A percentile compares a stretch with the other conserved stretches of the same genome.
These are phyloP conservation scores for Orbilia oligospora DNA, from an alignment of 2,329 filamentous ascomycete genomes.

Conservation along the genomic window DNA sequence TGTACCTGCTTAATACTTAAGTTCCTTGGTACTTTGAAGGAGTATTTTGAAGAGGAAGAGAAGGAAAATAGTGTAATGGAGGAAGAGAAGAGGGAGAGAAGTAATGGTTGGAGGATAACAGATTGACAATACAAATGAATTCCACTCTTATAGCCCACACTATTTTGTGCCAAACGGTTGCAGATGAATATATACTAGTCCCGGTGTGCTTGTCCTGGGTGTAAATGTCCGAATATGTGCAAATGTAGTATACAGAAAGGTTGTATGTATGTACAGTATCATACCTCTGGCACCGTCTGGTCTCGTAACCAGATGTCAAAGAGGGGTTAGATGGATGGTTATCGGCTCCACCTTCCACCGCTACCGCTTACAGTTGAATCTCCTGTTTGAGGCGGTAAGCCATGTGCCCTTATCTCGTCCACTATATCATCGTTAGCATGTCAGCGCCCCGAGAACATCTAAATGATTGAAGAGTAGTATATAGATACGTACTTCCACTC, in stretches of 20 bases:
- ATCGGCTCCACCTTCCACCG: constrained; percentile 11
- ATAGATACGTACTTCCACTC: constrained; percentile 60
- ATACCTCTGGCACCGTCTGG: background rate
- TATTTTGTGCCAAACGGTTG: background rate
- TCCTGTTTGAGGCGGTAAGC: background rate
- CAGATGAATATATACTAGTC: background rate
- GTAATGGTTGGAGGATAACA: background rate
- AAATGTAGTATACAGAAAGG: constrained; percentile 19
- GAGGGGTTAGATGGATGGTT: background rate
- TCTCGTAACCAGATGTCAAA: background rate
- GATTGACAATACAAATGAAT: constrained; percentile 3
- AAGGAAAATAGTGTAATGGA: background rate
- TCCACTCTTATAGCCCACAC: constrained; percentile 3
- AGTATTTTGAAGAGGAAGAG: background rate
- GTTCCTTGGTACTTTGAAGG: background rate
- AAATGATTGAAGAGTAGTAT: background rate
- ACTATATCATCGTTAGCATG: constrained; percentile 33
- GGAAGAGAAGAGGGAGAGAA: constrained; percentile 9
- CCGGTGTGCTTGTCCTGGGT: background rate
- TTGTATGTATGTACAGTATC: constrained; percentile 27
- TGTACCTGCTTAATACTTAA: no score
- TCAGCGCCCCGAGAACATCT: background rate
- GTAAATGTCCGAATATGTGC: constrained; percentile 20
- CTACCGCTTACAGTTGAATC: constrained; percentile 12
- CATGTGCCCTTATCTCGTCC: constrained; percentile 33